A percentile compares a stretch with the other conserved stretches of the same genome.
phyloP scores from a whole-genome alignment of 805 yeast species.

The Teunomyces pallodes region DNA sequence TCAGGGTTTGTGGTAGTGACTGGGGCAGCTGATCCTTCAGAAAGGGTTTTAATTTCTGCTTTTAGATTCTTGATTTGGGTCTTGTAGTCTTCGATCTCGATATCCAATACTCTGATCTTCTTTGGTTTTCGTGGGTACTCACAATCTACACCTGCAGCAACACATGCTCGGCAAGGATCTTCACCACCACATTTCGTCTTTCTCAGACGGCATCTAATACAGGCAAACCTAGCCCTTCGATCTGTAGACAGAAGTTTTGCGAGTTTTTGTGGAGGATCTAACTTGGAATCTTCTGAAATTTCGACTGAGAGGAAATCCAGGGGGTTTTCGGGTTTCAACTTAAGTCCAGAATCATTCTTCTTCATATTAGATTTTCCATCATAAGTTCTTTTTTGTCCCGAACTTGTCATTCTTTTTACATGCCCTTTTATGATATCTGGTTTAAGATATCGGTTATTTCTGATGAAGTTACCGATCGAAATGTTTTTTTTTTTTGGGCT shows the following conservation, averaged over 20 bases:
- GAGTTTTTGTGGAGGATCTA: not conserved
- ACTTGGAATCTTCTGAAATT: not conserved
- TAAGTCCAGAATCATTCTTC: not conserved
- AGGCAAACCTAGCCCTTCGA: slow-evolving; percentile 16
- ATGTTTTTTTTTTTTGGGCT: not conserved
- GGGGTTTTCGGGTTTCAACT: not conserved
- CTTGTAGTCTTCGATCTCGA: slow-evolving; percentile 21
- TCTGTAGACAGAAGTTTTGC: slow-evolving; percentile 2
- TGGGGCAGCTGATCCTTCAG: not conserved
- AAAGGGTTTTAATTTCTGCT: not conserved
- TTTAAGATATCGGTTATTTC: not conserved
- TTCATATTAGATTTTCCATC: not conserved
- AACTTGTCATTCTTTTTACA: not conserved
- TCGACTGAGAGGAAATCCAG: not conserved
- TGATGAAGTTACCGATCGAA: not conserved
- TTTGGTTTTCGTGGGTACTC: slow-evolving; percentile 20
- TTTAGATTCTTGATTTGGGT: slow-evolving; percentile 9
- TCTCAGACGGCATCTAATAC: slow-evolving; percentile 23
- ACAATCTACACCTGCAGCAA: slow-evolving; percentile 14
- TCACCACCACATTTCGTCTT: slow-evolving; percentile 27
- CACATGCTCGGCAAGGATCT: slow-evolving; percentile 22
- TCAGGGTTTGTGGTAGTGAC: not conserved
- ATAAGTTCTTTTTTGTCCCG: not conserved
- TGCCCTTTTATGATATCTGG: not conserved
- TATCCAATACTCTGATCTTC: slow-evolving; percentile 16